Base-by-base conservation (phyloP, 805 yeast species). In the Barnettozyma wickerhamii region DNA sequence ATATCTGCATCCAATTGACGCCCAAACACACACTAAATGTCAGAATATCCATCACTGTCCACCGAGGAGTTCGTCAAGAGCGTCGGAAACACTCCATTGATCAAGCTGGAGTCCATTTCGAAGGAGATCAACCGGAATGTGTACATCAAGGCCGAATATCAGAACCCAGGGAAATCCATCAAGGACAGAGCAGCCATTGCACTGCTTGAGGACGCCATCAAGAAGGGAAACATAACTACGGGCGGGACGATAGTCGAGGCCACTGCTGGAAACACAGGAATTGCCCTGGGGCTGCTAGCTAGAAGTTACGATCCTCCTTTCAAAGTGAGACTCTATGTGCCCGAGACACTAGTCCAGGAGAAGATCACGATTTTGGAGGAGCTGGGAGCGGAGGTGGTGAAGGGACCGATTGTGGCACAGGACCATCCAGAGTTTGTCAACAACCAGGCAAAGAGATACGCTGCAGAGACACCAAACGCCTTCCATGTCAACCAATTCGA, bases 241-340 rank as follows among this genome's bases (percentile, higher is more conserved):
- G 84, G 81, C 1, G 90, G 85, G 46, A 65, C 77, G 13, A 75
- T 85, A 1, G 82, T 73, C 53, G 95, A 85, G 61, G 95, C 95
- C 9, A 86, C 95, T 1, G 79, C 87, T 4, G 95, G 95, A 0
- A 85, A 93, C 4, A 85, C 95, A 0, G 95, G 95, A 4, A 83
- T 86, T 12, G 82, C 91, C 2, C 65, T 85, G 49, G 87, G 93
- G 2, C 70, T 84, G 60, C 63, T 86, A 12, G 81, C 87, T 41
- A 45, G 49, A 20, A 48, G 46, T 13, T 52, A 41, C 28, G 42
- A 47, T 23, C 59, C 57, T 5, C 56, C 57, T 5, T 54, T 51
- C 40, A 74, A 83, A 44, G 81, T 89, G 1, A 59, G 78, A 38
- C 88, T 95, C 1, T 85, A 84, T 55, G 69, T 86, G 5, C 95